Percentiles rank a stretch among this genome's conserved stretches.
phyloP scores from a whole-genome alignment of 2,329 filamentous ascomycete genomes.

The Ceratocystis destructans region DNA sequence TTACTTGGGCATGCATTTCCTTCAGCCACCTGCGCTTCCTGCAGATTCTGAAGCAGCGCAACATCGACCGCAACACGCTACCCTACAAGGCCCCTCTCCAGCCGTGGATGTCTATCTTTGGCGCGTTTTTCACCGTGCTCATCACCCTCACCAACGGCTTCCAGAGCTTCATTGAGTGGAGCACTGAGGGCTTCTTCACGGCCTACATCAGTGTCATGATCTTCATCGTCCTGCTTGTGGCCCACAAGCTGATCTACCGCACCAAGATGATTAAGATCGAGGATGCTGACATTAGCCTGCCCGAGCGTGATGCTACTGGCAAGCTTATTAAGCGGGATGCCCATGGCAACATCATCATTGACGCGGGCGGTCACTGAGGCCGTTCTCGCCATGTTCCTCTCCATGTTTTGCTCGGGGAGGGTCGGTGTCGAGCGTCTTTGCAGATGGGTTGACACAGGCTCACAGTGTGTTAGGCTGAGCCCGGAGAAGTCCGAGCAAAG shows the following conservation, averaged over 20 bases:
- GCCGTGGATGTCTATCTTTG: constrained; percentile 52
- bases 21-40: constrained; percentile 52
- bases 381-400: too few relatives aligned
- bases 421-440: not conserved
- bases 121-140: constrained; percentile 49
- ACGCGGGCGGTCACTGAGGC: not conserved
- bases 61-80: constrained; percentile 42
- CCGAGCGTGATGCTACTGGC: constrained; percentile 5
- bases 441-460: not conserved
- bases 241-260: constrained; percentile 42
- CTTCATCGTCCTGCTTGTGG: constrained; percentile 44
- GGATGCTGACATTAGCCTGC: constrained; percentile 27
- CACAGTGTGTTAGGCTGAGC: not conserved
- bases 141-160: constrained; percentile 58
- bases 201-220: constrained; percentile 52
- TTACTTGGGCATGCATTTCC: constrained; percentile 55
- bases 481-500: not conserved
- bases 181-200: constrained; percentile 46
- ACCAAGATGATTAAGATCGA: constrained; percentile 28
- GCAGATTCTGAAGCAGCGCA: constrained; percentile 42
- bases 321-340: not conserved
- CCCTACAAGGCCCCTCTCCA: constrained; percentile 49
- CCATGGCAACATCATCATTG: not conserved
- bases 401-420: not conserved
- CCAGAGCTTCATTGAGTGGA: constrained; percentile 52